Evolutionary conservation across 208 protist species (phyloP), one percentile per base, ranked within the genome.

Genomic region (Naegleria lovaniensis): DNA sequence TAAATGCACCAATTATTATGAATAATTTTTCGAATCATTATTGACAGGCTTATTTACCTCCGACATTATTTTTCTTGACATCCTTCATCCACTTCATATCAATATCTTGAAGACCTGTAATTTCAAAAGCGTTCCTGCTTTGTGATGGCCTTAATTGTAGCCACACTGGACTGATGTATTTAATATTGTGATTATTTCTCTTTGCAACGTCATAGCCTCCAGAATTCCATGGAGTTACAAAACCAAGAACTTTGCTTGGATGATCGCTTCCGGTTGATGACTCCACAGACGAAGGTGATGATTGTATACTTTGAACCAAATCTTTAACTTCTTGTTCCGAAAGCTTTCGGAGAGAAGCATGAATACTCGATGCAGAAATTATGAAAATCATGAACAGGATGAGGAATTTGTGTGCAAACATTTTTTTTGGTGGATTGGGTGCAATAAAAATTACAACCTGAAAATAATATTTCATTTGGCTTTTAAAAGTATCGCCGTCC

Each of bases 181-280:
- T 48, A 85, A 85, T 16, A 43, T 85, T 85, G 29, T 41, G 13
- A 29, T 39, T 9, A 41, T 39, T 16, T 41, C 11, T 40, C 25
- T 85, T 85, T 9, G 40, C 83, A 40, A 85, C 38, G 48, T 85
- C 36, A 85, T 85, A 85, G 39, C 83, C 83, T 48, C 0, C 16
- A 5, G 9, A 29, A 85, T 85, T 85, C 83, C 83, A 85, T 85
- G 83, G 83, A 29, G 83, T 85, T 22, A 85, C 83, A 85, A 85
- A 85, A 48, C 22, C 83, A 6, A 85, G 25, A 15, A 67, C 55
- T 67, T 67, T 67, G 22, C 22, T 67, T 4, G 55, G 22, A 29
- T 29, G 55, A 67, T 15, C 19, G 22, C 55, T 67, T 15, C 55
- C 55, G 19, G 55, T 67, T 13, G 4, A 15, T 48, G 43, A n/a